phyloP scores from a whole-genome alignment of 208 protist genomes.

The Wallacemonas sp. region DNA sequence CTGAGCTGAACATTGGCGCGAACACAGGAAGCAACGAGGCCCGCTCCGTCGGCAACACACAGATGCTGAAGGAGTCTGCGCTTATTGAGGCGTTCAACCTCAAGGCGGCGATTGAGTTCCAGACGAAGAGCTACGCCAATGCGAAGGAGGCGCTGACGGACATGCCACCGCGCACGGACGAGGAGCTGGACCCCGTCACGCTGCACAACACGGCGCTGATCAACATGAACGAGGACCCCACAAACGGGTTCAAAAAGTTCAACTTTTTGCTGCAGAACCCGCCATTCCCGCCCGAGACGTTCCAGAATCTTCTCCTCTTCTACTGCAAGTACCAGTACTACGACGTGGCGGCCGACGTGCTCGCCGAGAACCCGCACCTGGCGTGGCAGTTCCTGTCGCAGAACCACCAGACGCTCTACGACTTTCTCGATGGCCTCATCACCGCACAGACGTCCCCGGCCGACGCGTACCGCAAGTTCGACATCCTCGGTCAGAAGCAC shows the following conservation, averaged over 20 bases:
- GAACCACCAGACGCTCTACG: conserved; percentile 92
- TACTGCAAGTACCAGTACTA: conserved; percentile 97
- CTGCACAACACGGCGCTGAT: conserved; percentile 98
- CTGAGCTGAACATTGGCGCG: conserved; percentile 93
- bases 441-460: conserved; percentile 94
- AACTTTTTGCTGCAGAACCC: conserved; percentile 95
- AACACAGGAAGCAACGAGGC: conserved; percentile 94
- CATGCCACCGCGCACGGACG: conserved; percentile 96
- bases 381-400: conserved; percentile 94
- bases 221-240: conserved; percentile 96
- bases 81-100: conserved; percentile 98
- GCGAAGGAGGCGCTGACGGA: conserved; percentile 96
- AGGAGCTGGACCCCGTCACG: conserved; percentile 97
- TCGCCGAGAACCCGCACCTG: conserved; percentile 95
- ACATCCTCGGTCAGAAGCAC: conserved; percentile 94
- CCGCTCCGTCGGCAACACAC: conserved; percentile 95
- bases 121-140: conserved; percentile 87
- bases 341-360: conserved; percentile 95
- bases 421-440: conserved; percentile 96
- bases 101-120: conserved; percentile 97
- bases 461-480: conserved; percentile 96
- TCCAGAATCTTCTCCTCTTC: conserved; percentile 96
- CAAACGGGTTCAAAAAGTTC: conserved; percentile 95
- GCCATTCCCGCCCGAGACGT: conserved; percentile 97
- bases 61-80: conserved; percentile 94